These are phyloP conservation scores for Russula foetens DNA, from an alignment of 768 basidiomycete species.

Conservation along the genomic window DNA sequence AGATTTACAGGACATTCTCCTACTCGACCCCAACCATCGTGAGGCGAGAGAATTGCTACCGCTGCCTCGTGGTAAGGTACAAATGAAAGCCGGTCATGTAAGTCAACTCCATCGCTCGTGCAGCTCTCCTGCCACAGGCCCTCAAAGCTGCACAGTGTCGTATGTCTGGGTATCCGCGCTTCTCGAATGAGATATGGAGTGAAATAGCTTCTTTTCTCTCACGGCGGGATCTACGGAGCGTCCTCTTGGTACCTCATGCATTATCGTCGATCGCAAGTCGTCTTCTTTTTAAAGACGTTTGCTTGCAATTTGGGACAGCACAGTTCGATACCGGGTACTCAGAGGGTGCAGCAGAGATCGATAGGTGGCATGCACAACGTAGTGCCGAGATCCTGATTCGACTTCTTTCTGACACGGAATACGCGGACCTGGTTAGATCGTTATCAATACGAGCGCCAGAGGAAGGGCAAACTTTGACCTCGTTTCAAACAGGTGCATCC, in stretches of 20 bases:
- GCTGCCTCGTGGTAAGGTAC: constrained; percentile 24
- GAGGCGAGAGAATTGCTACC: constrained; percentile 57
- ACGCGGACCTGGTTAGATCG: constrained; percentile 50
- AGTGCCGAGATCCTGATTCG: constrained; percentile 65
- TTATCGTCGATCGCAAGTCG: constrained; percentile 64
- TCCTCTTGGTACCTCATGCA: constrained; percentile 56
- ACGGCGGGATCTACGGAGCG: constrained; percentile 53
- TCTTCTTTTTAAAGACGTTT: constrained; percentile 53
- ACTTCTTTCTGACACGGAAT: constrained; percentile 51
- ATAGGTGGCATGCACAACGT: constrained; percentile 49
- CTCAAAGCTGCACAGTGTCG: constrained; percentile 21
- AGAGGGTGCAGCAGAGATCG: constrained; percentile 30
- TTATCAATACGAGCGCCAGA: constrained; percentile 50
- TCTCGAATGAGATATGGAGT: constrained; percentile 66
- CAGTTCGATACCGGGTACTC: constrained; percentile 21
- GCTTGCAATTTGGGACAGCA: constrained; percentile 49
- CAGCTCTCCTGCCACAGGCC: neutral
- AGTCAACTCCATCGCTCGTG: constrained; percentile 45
- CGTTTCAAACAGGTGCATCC: constrained; percentile 54
- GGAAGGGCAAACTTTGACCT: constrained; percentile 40
- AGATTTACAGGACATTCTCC: constrained; percentile 63
- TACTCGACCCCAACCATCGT: constrained; percentile 54
- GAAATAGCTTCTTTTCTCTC: constrained; percentile 58
- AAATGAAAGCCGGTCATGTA: constrained; percentile 11
- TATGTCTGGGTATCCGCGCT: constrained; percentile 40